Base-by-base conservation (phyloP, 2,329 filamentous ascomycete genomes). In the Fusarium foetens region DNA sequence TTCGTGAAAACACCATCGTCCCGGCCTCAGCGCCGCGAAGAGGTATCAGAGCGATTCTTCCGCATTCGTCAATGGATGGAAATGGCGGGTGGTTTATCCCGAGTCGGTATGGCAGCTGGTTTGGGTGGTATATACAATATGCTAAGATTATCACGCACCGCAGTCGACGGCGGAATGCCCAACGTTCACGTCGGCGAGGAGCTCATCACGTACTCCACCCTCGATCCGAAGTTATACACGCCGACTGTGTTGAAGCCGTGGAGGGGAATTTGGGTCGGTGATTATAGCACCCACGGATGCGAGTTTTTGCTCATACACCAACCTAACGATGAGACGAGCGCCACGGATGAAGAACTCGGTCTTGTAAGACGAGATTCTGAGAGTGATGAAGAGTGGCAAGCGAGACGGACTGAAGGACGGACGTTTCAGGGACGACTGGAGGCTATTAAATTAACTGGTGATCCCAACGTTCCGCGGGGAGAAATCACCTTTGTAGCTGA, bases 191-290 rank as follows among this genome's bases (percentile, higher is more conserved):
- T 89, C 36, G 87, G 85, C 33, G 87, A 90, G 73, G 84, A 87
- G 62, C 75, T 90, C 43, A 81, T 90, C 75, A 94, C 92, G 1
- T 92, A 88, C 70, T 84, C 89, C 12, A 97, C 94, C 0, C 84
- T 98, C 3, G 90, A 94, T 46, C 88, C 90, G 6, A 83, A 83
- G 6, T 81, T 92, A n/a, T 98, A 97, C 79, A 96, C 90, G 0
- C 94, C 95, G 0, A 97, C 94, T 0, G 80, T 83, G 14, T 86
- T 91, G 60, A 95, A 94, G 79, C 95, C 94, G 0, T 98, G 91
- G 85, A 90, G 94, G 70, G 95, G 95, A 0, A 94, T 99, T 35
- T 98, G 94, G 93, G 92, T 94, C 21, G 95, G 95, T 1, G 95
- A 98, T 79, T 98, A 97, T 77, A 92, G 90, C 31, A 90, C 89